Evolutionary conservation across 2,329 filamentous ascomycete species (phyloP).

Genomic region (Penicillium sp.): DNA sequence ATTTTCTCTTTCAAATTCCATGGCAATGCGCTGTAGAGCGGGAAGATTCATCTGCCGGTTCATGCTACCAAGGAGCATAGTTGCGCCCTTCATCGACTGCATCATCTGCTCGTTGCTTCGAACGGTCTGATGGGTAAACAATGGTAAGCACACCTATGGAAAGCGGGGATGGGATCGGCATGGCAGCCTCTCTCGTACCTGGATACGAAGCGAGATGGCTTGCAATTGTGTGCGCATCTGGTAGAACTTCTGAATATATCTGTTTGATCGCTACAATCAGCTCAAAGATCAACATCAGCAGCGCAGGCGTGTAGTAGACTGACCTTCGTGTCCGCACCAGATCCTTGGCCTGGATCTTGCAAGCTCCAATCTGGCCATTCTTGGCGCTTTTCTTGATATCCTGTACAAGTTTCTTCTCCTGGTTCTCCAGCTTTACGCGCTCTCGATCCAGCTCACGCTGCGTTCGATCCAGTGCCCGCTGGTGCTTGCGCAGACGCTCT

Average conservation of each 20-base stretch:
- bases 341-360: constrained; percentile 98
- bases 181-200: constrained; percentile 52
- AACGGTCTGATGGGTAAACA: constrained; percentile 62
- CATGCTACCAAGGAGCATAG: constrained; percentile 89
- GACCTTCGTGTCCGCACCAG: constrained; percentile 82
- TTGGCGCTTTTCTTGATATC: constrained; percentile 99
- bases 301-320: constrained; percentile 8
- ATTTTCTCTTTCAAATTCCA: constrained; percentile 98
- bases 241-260: constrained; percentile 97
- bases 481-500: constrained; percentile 62
- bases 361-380: constrained; percentile 96
- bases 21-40: constrained; percentile 88
- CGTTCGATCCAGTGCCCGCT: constrained; percentile 93
- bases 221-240: constrained; percentile 96
- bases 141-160: constrained; percentile 6
- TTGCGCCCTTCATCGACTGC: constrained; percentile 99
- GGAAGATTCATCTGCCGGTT: constrained; percentile 97
- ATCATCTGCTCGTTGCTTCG: constrained; percentile 99
- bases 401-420: constrained; percentile 92
- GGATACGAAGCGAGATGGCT: constrained; percentile 88
- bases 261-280: constrained; percentile 30
- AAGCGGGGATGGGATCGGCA: neutral
- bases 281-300: constrained; percentile 2
- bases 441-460: constrained; percentile 94
- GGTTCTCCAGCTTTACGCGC: constrained; percentile 91